Base-by-base conservation (phyloP, 805 yeast species). In the Suhomyces xylopsoci region DNA sequence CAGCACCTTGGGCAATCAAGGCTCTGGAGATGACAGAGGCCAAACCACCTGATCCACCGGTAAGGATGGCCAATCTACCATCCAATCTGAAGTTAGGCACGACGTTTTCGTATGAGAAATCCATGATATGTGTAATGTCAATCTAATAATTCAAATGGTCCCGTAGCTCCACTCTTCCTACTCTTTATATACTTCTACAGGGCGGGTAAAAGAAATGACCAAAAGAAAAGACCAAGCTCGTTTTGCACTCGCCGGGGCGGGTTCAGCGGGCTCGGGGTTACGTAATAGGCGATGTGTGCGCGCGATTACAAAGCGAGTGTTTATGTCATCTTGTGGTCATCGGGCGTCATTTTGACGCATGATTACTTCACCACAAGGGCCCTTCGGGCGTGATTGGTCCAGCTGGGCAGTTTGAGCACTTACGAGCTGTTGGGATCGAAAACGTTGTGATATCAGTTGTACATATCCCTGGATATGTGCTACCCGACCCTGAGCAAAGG, bases 41-140 rank as follows among this genome's bases (percentile, higher is more conserved):
- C 59, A 88, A 73, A 15, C 92, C 93, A 47, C 94, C 94, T 34
- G 90, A 85, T 7, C 92, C 94, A 46, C 94, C 94, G 36, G 94
- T 88, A 57, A 88, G 73, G 45, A 88, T 77, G 42, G 90, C 90
- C 51, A 86, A 74, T 64, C 84, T 82, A 54, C 87, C 87, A 63
- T 84, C 90, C 55, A 85, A 75, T 72, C 88, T 80, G 68, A 84
- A 85, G 52, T 67, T 74, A 56, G 90, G 91, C 26, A 85, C 78
- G 45, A 79, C 71, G 71, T 78, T 78, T 32, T 72, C 70, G 61
- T 65, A 71, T 26, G 77, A 66, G 57, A 54, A 73, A 55, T 69
- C 69, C 58, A 55, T 57, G 17, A 32, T 32, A 6, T 38, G 36
- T 38, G 15, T 32, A 7, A 32, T 32, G 36, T 2, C n/a, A 2